Base-by-base conservation (phyloP, 2,329 filamentous ascomycete genomes). In the Colletotrichum falcatum region DNA sequence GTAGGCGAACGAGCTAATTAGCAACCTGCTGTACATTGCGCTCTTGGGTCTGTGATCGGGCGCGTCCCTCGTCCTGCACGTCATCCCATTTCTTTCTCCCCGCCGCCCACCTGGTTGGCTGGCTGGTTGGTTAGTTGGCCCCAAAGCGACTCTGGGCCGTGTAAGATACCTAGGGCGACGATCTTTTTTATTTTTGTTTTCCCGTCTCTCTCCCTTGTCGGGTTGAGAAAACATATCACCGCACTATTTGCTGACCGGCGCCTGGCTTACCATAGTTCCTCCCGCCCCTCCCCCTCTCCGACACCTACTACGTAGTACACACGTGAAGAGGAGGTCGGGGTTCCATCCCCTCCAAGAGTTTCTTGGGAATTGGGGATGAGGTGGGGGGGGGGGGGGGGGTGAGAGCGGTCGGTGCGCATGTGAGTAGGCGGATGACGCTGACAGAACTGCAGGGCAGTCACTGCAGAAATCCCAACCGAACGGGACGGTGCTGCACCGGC, bases 1-100 rank as follows among this genome's bases (percentile, higher is more conserved):
- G 11, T 39, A 18, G 6, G n/a, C 30, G 23, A 16, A 54, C 9
- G 44, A n/a, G 6, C n/a, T 16, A n/a, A 9, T 14, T 16, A 48
- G 30, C 58, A 33, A 23, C 44, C 44, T 46, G 39, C 42, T n/a
- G 20, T 5, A 16, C 8, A n/a, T 61, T 11, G 18, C 46, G 44
- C 33, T 44, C 42, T 51, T 37, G 28, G 42, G 35, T 37, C 61
- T 18, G 61, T 30, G 1, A 20, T 30, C n/a, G 12, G 51, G n/a
- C n/a, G 51, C 20, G 44, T 23, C n/a, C 51, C 35, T 53, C 14
- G 5, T 66, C 37, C 67, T 70, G 67, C 67, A 70, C 63, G 63
- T 66, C 67, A 70, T 70, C 63, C 49, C 63, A 59, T 49, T 61
- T 66, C 42, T 61, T 66, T 49, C 23, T 49, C 37, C 23, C 56